Base-by-base conservation (phyloP, 371 early-diverging fungal genomes). In the Circinella umbellata region DNA sequence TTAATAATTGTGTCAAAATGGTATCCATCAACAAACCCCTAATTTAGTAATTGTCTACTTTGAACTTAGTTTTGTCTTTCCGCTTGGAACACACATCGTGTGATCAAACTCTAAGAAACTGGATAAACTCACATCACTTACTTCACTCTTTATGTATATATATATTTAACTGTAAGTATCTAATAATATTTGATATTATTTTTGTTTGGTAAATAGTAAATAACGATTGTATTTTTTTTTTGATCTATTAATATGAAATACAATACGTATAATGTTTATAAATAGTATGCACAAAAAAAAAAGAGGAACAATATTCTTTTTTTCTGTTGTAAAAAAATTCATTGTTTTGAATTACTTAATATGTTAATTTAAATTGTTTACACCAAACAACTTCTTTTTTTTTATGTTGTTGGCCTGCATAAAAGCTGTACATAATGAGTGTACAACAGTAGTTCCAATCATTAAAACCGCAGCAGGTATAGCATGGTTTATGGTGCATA, bases 1-100 rank as follows among this genome's bases (percentile, higher is more conserved):
- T 54, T 17, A 42, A 42, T 8, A 49, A 9, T 34, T 46, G 39
- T 35, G 37, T 59, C 42, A 47, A 57, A 57, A 57, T 34, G 57
- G 57, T 57, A 57, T 18, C 65, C 48, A 34, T 64, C 65, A 64
- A 64, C 65, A 64, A 64, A 13, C 37, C 36, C 65, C 65, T 49
- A 36, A 36, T 20, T 36, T 64, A 53, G 65, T 36, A 64, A 48
- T 27, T 27, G 36, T 42, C 42, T 6, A 6, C 42, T 42, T 42
- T 51, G 11, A 47, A 47, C 47, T 15, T 11, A 47, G 3, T 15
- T 15, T 47, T 47, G 1, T 47, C 47, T 47, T 15, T 47, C 15
- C 47, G 27, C 27, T 27, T 27, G 27, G 27, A 11, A 11, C 11
- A 11, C 42, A 13, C 53, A 64, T 36, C 57, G 34, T 27, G 57